Base-by-base conservation (phyloP, 345 rosid species). In the Cardamine chenopodiifolia region DNA sequence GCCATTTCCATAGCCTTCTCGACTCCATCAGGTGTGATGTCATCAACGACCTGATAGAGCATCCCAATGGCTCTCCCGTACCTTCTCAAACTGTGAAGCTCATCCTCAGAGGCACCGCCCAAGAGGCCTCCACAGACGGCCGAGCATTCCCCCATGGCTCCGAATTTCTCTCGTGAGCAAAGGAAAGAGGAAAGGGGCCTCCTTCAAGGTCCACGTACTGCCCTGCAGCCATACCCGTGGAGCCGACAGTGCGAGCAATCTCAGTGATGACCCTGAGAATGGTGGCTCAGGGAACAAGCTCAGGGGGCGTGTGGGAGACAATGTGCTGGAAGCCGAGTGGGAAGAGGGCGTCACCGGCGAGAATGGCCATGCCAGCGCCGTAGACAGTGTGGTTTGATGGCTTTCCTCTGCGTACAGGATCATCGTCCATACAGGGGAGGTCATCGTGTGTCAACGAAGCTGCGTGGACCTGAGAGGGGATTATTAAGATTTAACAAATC, bases 351-450 rank as follows among this genome's bases (percentile, higher is more conserved):
- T 95, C 99, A 17, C 99, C 97, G 3, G 99, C 97, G 50, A 95
- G 96, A 80, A 95, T 85, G 22, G 97, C 99, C 79, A 87, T 90
- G 86, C 84, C 97, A 22, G 80, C 83, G 5, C 97, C 97, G 70
- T 80, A 90, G 7, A 84, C 71, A 10, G 75, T 85, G 79, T 92
- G 99, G 85, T 92, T 95, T 11, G 99, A 90, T 17, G 97, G 97
- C 71, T 85, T 87, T 62, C 97, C 97, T 74, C 99, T 72, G 14
- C 99, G 91, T 1, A 85, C 82, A 32, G 89, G 84, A 69, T 85
- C 97, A 60, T 95, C 89, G 45, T 95, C 97, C 97, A 95, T 92
- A 85, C 87, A 92, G 15, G 99, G 99, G 56, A 95, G 96, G 68
- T 95, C 99, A 39, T 95, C 89, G 63, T 95, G 99, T 20, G 90